Conservation (phyloP, 179 eudicot genomes). For the Patellifolia procumbens region DNA sequence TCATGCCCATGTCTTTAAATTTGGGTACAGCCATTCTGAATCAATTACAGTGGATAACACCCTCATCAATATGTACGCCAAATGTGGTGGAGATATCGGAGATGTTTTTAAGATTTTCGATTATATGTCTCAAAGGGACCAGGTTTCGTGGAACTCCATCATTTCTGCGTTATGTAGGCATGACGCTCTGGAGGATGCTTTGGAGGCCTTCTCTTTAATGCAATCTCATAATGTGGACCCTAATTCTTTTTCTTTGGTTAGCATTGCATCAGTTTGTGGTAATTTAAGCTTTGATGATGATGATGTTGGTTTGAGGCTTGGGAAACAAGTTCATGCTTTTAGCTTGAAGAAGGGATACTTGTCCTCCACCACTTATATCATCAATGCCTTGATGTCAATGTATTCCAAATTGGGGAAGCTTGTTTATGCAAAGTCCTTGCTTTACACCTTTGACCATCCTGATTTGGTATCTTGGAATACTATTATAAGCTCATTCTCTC, state of each 20-base stretch:
- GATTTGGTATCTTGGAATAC: constrained; percentile 70
- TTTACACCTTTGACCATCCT: constrained; percentile 43
- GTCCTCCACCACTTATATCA: constrained; percentile 29
- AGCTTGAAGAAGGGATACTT: constrained; percentile 40
- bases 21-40: constrained; percentile 47
- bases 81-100: constrained; percentile 51
- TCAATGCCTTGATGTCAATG: constrained; percentile 60
- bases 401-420: constrained; percentile 52
- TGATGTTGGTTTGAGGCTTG: constrained; percentile 53
- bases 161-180: constrained; percentile 49
- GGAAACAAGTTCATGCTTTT: constrained; percentile 49
- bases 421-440: constrained; percentile 48
- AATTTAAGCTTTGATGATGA: constrained; percentile 33
- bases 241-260: constrained; percentile 54
- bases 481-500: constrained; percentile 57
- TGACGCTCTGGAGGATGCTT: constrained; percentile 40
- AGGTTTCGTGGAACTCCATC: constrained; percentile 66
- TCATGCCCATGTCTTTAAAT: constrained; percentile 59
- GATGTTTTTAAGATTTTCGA: constrained; percentile 51
- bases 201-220: constrained; percentile 45
- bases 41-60: constrained; percentile 41
- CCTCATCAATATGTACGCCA: constrained; percentile 51
- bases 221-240: constrained; percentile 39
- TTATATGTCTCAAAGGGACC: constrained; percentile 50
- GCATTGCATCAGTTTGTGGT: constrained; percentile 50